These are phyloP conservation scores for Davidsoniella virescens DNA, from an alignment of 2,329 filamentous ascomycete genomes.

Conservation along the genomic window DNA sequence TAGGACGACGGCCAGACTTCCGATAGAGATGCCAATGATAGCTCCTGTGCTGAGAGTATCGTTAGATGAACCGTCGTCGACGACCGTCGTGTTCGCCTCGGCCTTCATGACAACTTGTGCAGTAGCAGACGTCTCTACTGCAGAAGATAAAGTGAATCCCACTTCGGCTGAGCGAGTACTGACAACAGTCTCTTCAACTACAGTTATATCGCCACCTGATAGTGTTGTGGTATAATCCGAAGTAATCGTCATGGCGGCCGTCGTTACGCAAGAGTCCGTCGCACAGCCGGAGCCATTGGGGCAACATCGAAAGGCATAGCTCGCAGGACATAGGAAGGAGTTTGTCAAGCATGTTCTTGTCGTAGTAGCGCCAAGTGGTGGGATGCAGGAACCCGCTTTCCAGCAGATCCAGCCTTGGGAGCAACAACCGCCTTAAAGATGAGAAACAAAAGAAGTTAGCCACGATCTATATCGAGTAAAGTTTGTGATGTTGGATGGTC, in stretches of 20 bases:
- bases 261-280: slow-evolving; percentile 18
- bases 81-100: background rate
- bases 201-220: too few species aligned
- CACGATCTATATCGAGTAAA: too few species aligned
- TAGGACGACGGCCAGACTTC: background rate
- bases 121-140: background rate
- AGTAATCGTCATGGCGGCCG: background rate
- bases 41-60: background rate
- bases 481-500: too few species aligned
- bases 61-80: background rate
- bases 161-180: too few species aligned
- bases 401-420: slow-evolving; percentile 28
- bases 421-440: slow-evolving; percentile 27
- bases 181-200: too few species aligned
- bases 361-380: too few species aligned
- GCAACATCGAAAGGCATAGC: slow-evolving; percentile 23
- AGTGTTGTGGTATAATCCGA: too few species aligned
- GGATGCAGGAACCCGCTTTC: too few species aligned
- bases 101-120: background rate
- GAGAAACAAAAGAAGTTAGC: background rate
- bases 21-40: slow-evolving; percentile 11
- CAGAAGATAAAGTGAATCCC: slow-evolving; percentile 10
- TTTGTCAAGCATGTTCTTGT: background rate
- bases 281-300: slow-evolving; percentile 32
- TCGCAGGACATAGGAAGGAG: background rate